Percentiles rank a stretch among this genome's conserved stretches.
These are phyloP conservation scores for Trypanosoma vivax DNA, from an alignment of 208 protist genomes.

Conservation along the genomic window DNA sequence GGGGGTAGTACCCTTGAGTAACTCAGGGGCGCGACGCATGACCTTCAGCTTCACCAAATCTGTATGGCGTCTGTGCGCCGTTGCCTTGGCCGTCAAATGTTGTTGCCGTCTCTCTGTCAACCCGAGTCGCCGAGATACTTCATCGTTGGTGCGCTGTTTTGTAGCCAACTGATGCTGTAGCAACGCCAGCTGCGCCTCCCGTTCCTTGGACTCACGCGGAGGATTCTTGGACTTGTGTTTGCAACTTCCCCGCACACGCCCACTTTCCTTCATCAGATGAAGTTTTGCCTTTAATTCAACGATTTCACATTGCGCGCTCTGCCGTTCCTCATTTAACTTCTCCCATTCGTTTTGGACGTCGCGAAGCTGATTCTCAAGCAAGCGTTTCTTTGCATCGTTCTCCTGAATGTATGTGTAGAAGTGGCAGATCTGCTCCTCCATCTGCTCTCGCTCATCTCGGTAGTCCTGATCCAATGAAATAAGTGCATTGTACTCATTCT, in stretches of 20 bases:
- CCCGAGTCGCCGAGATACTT: constrained; percentile 2
- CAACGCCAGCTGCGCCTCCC: background rate
- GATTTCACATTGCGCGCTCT: constrained; percentile 11
- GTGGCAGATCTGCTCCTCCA: constrained; percentile 26
- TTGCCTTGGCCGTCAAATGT: constrained; percentile 4
- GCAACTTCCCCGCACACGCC: background rate
- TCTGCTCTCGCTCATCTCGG: constrained; percentile 16
- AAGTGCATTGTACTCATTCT: constrained; percentile 20
- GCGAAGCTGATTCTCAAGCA: constrained; percentile 9
- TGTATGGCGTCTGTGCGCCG: constrained; percentile 1
- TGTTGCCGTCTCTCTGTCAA: constrained; percentile 1
- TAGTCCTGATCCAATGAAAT: constrained; percentile 22
- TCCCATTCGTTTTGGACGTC: constrained; percentile 16
- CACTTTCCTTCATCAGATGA: constrained; percentile 5
- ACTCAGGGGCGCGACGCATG: constrained; percentile 8
- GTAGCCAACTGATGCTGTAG: constrained; percentile 5
- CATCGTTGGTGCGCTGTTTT: constrained; percentile 9
- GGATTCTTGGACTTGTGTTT: constrained; percentile 6
- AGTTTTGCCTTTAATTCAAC: constrained; percentile 17
- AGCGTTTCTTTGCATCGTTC: constrained; percentile 8
- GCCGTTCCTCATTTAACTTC: constrained; percentile 17
- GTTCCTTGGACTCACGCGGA: constrained; percentile 9
- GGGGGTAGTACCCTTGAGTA: background rate
- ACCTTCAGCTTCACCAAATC: constrained; percentile 5
- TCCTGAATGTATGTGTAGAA: constrained; percentile 27